Conservation (phyloP, 768 basidiomycete species). For the Rhodotorula sphaerocarpa region DNA sequence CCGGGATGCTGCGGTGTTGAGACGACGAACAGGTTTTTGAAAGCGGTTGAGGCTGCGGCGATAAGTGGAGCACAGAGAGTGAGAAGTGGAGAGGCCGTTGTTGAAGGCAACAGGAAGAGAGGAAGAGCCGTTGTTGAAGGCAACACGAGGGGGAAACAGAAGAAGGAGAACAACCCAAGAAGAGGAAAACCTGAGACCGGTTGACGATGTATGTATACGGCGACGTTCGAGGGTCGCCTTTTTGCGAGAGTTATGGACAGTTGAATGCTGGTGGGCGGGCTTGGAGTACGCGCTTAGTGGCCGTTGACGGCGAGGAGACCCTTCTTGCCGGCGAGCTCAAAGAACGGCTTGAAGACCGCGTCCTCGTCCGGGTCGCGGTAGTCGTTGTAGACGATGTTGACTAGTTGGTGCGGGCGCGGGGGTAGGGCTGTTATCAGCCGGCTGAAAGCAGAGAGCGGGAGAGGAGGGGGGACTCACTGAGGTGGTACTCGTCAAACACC, state of each 20-base stretch:
- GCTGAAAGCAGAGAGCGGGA: no score
- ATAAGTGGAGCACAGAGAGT: background rate
- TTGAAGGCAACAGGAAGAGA: no score
- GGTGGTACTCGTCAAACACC: conserved; percentile 67
- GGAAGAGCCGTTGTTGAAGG: conserved; percentile 22
- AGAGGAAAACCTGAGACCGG: background rate
- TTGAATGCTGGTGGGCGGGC: background rate
- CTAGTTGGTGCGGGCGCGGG: no score
- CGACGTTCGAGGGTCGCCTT: no score
- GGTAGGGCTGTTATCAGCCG: background rate
- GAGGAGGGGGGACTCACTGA: conserved; percentile 44
- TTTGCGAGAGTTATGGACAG: conserved; percentile 5
- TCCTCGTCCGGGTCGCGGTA: conserved; percentile 44
- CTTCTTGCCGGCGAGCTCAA: conserved; percentile 24
- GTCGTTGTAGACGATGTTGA: conserved; percentile 88
- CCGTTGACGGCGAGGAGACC: conserved; percentile 11
- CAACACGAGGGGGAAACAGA: conserved; percentile 6
- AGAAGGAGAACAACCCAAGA: conserved; percentile 3
- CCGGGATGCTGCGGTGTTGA: conserved; percentile 1
- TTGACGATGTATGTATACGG: conserved; percentile 12
- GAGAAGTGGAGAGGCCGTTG: background rate
- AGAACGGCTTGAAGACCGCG: conserved; percentile 39
- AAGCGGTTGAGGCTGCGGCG: background rate
- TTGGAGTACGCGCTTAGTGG: background rate
- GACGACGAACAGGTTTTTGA: background rate